Conservation (phyloP, 371 early-diverging fungal genomes). For the Mortierella sp. region DNA sequence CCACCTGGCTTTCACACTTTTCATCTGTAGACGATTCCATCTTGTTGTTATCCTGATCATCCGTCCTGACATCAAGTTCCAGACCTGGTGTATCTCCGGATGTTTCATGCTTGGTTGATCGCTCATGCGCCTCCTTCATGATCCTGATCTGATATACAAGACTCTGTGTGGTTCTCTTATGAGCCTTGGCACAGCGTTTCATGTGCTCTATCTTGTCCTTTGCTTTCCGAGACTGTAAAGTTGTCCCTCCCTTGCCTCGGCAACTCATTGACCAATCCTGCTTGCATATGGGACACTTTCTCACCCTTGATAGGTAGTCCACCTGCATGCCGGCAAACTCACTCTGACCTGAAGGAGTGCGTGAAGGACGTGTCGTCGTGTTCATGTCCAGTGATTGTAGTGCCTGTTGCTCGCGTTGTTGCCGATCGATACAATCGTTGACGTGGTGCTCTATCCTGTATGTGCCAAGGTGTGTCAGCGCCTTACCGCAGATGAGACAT, state of each 20-base stretch:
- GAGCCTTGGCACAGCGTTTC: slow-evolving; percentile 36
- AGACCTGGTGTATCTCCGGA: no score
- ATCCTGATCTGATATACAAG: slow-evolving; percentile 37
- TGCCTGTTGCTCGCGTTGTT: slow-evolving; percentile 11
- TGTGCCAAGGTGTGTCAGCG: slow-evolving; percentile 22
- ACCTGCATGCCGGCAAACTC: slow-evolving; percentile 30
- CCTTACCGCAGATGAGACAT: slow-evolving; percentile 35
- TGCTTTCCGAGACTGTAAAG: slow-evolving; percentile 12
- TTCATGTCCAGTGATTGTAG: slow-evolving; percentile 7
- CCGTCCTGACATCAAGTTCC: no score
- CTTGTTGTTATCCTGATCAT: no score
- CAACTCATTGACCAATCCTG: slow-evolving; percentile 23
- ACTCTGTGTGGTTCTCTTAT: slow-evolving; percentile 23
- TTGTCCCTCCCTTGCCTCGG: slow-evolving; percentile 11
- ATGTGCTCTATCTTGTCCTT: slow-evolving; percentile 40
- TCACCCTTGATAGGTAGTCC: slow-evolving; percentile 32
- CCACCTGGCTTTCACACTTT: no score
- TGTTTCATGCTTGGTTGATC: neutral
- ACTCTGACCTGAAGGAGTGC: slow-evolving; percentile 5
- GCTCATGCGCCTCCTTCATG: slow-evolving; percentile 32
- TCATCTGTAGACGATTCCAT: no score
- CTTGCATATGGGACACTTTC: slow-evolving; percentile 38
- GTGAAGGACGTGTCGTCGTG: neutral
- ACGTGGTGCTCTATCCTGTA: slow-evolving; percentile 30
- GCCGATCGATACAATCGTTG: slow-evolving; percentile 40